Conservation (phyloP, 495 filamentous ascomycete species). For the Hypoxylon rickii region DNA sequence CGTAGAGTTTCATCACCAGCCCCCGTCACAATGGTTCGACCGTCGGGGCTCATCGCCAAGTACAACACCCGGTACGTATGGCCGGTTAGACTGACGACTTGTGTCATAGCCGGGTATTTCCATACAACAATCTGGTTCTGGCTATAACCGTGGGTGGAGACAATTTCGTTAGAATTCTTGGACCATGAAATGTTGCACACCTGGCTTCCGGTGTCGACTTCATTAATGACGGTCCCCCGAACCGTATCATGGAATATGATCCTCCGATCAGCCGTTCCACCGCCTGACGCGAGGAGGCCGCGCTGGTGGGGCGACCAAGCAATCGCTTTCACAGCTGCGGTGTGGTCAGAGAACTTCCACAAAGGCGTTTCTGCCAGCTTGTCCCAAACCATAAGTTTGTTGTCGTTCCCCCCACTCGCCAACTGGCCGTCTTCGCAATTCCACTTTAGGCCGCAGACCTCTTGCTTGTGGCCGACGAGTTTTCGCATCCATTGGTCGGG, state of each 20-base stretch:
- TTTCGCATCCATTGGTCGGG: conserved; percentile 86
- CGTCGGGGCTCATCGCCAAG: conserved; percentile 95
- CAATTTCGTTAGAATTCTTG: conserved; percentile 94
- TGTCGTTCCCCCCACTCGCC: conserved; percentile 97
- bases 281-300: conserved; percentile 90
- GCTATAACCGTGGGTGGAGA: conserved; percentile 95
- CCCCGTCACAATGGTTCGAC: conserved; percentile 89
- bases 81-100: conserved; percentile 90
- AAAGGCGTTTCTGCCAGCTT: conserved; percentile 83
- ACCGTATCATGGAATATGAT: conserved; percentile 98
- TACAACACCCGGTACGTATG: conserved; percentile 97
- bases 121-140: conserved; percentile 98
- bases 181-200: conserved; percentile 97
- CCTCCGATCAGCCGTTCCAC: conserved; percentile 90
- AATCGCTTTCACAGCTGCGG: conserved; percentile 94
- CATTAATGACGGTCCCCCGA: conserved; percentile 73
- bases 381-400: conserved; percentile 98
- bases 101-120: conserved; percentile 98
- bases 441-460: conserved; percentile 97
- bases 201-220: conserved; percentile 93
- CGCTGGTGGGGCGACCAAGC: conserved; percentile 98
- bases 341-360: conserved; percentile 91
- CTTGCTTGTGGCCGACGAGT: conserved; percentile 94
- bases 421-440: conserved; percentile 93
- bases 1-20: conserved; percentile 94